Conservation (phyloP, 192 early-diverging fungal species). For the Thamnidium elegans region DNA sequence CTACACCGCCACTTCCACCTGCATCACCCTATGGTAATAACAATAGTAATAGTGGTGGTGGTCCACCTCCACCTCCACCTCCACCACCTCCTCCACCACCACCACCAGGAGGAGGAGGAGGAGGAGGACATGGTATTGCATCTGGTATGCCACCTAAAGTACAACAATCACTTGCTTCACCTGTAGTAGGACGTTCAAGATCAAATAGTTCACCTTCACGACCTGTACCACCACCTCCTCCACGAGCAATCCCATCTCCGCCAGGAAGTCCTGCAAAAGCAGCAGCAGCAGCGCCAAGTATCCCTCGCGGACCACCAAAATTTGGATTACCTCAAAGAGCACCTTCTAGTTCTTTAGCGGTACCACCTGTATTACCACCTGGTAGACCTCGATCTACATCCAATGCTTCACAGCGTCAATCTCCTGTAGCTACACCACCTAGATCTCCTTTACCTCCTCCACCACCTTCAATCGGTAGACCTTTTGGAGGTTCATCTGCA, state of each 20-base stretch:
- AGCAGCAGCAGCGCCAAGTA: constrained; percentile 4
- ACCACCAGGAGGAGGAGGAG: constrained; percentile 17
- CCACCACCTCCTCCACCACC: constrained; percentile 32
- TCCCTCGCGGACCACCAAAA: constrained; percentile 31
- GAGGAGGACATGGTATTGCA: constrained; percentile 17
- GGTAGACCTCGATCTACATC: constrained; percentile 24
- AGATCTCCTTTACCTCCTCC: constrained; percentile 12
- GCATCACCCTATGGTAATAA: constrained; percentile 3
- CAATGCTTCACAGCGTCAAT: constrained; percentile 10
- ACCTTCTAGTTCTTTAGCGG: neutral
- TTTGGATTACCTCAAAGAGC: constrained; percentile 24
- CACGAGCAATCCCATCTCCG: constrained; percentile 25
- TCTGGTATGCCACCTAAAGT: constrained; percentile 20
- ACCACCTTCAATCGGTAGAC: neutral
- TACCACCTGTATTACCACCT: constrained; percentile 28
- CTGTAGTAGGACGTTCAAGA: constrained; percentile 39
- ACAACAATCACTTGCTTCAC: constrained; percentile 14
- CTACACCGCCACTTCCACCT: constrained; percentile 22
- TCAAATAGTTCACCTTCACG: constrained; percentile 41
- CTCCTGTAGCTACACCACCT: constrained; percentile 3
- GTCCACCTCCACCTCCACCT: constrained; percentile 11
- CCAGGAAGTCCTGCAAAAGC: constrained; percentile 3
- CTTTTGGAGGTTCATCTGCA: neutral
- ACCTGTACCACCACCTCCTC: constrained; percentile 24
- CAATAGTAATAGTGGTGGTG: neutral